Conservation (phyloP, 345 rosid species). For the Citrus maxima region DNA sequence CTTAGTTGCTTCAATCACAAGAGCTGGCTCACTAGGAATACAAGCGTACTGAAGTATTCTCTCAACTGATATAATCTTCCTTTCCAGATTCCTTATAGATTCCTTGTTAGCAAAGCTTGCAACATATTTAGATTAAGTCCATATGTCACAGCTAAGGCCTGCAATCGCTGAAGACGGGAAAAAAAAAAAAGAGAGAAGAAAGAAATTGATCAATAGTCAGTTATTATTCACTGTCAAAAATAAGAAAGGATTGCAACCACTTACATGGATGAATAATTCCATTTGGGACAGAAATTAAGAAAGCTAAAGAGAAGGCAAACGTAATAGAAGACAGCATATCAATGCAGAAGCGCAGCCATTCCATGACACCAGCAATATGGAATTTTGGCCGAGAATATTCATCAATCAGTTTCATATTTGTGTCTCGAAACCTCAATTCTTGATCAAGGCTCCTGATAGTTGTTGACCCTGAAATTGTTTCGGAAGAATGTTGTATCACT, state of each 20-base stretch:
- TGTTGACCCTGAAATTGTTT: constrained; percentile 70
- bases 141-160: constrained; percentile 81
- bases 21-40: constrained; percentile 73
- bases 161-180: constrained; percentile 50
- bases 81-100: constrained; percentile 67
- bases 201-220: neutral
- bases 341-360: constrained; percentile 83
- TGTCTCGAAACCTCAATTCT: constrained; percentile 55
- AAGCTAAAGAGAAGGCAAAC: constrained; percentile 62
- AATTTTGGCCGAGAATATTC: constrained; percentile 65
- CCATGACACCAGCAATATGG: constrained; percentile 61
- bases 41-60: constrained; percentile 71
- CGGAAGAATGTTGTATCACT: constrained; percentile 79
- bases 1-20: constrained; percentile 44
- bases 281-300: constrained; percentile 59
- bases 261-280: constrained; percentile 69
- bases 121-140: constrained; percentile 49
- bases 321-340: constrained; percentile 64
- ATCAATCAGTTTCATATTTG: constrained; percentile 58
- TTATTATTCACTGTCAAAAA: neutral
- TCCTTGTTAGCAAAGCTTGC: constrained; percentile 73
- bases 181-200: neutral
- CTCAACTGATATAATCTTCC: constrained; percentile 80
- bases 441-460: constrained; percentile 83
- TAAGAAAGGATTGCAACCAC: neutral